Percentiles rank a stretch among this genome's conserved stretches.
Conservation (phyloP, 2,329 filamentous ascomycete genomes). For the Lachnellula occidentalis region DNA sequence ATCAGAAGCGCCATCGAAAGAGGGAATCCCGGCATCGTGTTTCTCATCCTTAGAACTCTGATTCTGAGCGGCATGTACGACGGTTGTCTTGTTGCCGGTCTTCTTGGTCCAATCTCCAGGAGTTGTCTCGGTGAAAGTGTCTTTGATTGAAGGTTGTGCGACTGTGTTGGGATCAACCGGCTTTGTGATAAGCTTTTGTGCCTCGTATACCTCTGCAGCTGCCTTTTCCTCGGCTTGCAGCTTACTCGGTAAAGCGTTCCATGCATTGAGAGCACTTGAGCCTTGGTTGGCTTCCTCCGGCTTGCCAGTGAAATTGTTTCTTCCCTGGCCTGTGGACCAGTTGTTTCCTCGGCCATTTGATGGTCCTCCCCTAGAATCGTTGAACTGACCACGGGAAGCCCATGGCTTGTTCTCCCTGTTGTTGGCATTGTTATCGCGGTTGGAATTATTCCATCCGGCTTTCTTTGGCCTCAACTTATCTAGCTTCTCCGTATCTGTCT, state of each 20-base stretch:
- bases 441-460: not conserved
- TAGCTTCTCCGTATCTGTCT: slow-evolving; percentile 69
- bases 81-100: slow-evolving; percentile 18
- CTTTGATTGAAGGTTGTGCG: slow-evolving; percentile 19
- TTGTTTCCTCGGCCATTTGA: not conserved
- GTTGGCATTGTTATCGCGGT: not conserved
- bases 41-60: not conserved
- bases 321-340: not conserved
- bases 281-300: not conserved
- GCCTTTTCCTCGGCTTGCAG: slow-evolving; percentile 25
- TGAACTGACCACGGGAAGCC: slow-evolving; percentile 1
- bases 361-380: not conserved
- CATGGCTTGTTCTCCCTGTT: not conserved
- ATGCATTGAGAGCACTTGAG: slow-evolving; percentile 19
- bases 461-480: slow-evolving; percentile 9
- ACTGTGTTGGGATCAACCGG: slow-evolving; percentile 7
- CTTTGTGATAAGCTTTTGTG: slow-evolving; percentile 1
- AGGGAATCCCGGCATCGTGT: not conserved
- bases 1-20: not conserved
- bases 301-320: not conserved
- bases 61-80: slow-evolving; percentile 4
- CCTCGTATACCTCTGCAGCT: slow-evolving; percentile 14
- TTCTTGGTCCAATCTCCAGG: slow-evolving; percentile 28
- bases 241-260: slow-evolving; percentile 20
- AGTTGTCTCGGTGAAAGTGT: slow-evolving; percentile 28